phyloP scores from a whole-genome alignment of 2,329 filamentous ascomycete species.

The Pseudogymnoascus sp. region DNA sequence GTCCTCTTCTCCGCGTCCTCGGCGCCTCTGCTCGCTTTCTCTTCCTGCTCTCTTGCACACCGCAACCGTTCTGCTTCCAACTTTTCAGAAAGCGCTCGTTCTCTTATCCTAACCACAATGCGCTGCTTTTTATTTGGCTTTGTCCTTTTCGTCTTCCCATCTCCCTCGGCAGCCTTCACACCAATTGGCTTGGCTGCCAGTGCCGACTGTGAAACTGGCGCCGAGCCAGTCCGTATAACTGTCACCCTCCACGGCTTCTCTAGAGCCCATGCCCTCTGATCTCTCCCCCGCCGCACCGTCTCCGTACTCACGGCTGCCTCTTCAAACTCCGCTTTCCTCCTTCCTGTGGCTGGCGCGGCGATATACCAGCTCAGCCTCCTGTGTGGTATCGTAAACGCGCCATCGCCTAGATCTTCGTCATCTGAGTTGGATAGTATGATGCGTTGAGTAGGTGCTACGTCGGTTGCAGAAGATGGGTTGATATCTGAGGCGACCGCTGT shows the following conservation, averaged over 20 bases:
- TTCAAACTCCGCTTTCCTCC: slow-evolving; percentile 35
- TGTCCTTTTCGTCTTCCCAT: slow-evolving; percentile 32
- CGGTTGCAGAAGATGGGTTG: background rate
- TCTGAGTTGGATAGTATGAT: slow-evolving; percentile 43
- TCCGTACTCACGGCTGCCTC: slow-evolving; percentile 45
- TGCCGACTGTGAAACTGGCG: slow-evolving; percentile 21
- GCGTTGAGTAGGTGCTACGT: slow-evolving; percentile 34
- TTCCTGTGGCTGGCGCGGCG: slow-evolving; percentile 32
- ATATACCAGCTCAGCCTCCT: slow-evolving; percentile 45
- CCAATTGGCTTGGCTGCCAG: slow-evolving; percentile 11
- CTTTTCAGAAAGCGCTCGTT: slow-evolving; percentile 36
- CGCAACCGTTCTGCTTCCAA: slow-evolving; percentile 26
- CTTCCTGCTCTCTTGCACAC: slow-evolving; percentile 32
- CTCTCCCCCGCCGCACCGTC: slow-evolving; percentile 41
- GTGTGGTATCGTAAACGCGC: slow-evolving; percentile 33
- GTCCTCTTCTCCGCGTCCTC: slow-evolving; percentile 55
- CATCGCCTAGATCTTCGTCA: slow-evolving; percentile 33
- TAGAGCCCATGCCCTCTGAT: slow-evolving; percentile 46
- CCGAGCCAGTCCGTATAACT: slow-evolving; percentile 31
- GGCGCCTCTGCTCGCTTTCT: slow-evolving; percentile 45
- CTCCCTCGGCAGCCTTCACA: background rate
- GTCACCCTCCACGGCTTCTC: slow-evolving; percentile 55
- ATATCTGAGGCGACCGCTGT: background rate
- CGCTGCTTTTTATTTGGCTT: slow-evolving; percentile 53
- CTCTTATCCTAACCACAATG: slow-evolving; percentile 41